These are phyloP conservation scores for Glebionis coronaria DNA, from an alignment of 129 eudicot genomes.

Conservation along the genomic window DNA sequence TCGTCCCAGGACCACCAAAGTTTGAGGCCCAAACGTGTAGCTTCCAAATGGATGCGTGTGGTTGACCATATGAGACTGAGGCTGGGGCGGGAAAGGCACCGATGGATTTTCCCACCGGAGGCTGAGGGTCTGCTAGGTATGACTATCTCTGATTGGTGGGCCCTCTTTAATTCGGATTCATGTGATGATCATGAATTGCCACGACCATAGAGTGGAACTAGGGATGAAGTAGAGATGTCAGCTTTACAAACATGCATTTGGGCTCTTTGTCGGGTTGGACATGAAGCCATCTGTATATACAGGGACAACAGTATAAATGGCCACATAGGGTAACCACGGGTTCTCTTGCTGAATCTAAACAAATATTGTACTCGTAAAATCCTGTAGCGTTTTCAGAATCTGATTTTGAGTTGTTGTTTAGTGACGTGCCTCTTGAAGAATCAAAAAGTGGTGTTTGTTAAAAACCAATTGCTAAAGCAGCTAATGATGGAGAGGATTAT, in stretches of 20 bases:
- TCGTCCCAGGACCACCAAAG: conserved; percentile 14
- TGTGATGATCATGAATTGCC: conserved; percentile 42
- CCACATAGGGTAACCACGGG: conserved; percentile 96
- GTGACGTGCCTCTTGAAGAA: conserved; percentile 29
- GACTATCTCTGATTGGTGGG: conserved; percentile 30
- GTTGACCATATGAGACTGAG: conserved; percentile 41
- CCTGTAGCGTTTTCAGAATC: conserved; percentile 41
- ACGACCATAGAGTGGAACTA: conserved; percentile 78
- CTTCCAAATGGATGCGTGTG: conserved; percentile 42
- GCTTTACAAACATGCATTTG: conserved; percentile 82
- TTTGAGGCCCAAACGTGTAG: conserved; percentile 34
- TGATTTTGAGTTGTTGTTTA: conserved; percentile 40
- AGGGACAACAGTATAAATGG: conserved; percentile 92
- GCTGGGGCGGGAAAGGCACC: conserved; percentile 38
- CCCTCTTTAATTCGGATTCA: conserved; percentile 26
- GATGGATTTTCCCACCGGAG: conserved; percentile 36
- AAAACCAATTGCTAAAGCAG: too few relatives aligned
- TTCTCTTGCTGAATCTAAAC: conserved; percentile 76
- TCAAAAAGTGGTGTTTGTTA: conserved; percentile 35
- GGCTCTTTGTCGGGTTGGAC: conserved; percentile 48
- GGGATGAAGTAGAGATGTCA: conserved; percentile 52
- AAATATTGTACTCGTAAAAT: conserved; percentile 81
- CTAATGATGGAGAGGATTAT: too few relatives aligned
- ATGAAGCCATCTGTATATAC: conserved; percentile 88
- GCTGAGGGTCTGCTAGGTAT: conserved; percentile 74